These are phyloP conservation scores for Lactarius pseudohatsudake DNA, from an alignment of 768 basidiomycete genomes.

Conservation along the genomic window DNA sequence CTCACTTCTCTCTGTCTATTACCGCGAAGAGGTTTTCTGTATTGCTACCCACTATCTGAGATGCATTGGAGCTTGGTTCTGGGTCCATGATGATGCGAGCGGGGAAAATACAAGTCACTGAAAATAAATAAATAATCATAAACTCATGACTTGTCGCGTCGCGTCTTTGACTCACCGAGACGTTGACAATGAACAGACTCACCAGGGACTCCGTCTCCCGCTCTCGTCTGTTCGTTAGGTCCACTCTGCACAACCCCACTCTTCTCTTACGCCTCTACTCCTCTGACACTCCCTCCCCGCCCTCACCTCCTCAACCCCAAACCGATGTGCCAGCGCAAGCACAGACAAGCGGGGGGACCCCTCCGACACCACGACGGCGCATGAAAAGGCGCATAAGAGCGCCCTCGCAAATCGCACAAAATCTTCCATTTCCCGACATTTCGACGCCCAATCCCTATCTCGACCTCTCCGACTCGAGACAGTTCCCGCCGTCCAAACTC, in stretches of 20 bases:
- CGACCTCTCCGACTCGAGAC: constrained; percentile 12
- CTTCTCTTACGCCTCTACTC: constrained; percentile 24
- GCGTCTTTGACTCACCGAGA: neutral
- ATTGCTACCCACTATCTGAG: constrained; percentile 49
- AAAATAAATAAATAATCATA: constrained; percentile 14
- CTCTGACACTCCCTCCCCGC: constrained; percentile 12
- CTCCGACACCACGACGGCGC: constrained; percentile 1
- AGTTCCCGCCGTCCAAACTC: constrained; percentile 52
- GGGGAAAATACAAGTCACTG: neutral
- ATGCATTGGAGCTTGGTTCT: constrained; percentile 42
- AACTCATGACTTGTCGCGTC: neutral
- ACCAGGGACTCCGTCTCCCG: constrained; percentile 12
- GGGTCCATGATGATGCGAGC: constrained; percentile 13
- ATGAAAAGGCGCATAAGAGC: constrained; percentile 20
- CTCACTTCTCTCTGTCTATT: constrained; percentile 63
- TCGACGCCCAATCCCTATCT: constrained; percentile 21
- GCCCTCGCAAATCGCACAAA: constrained; percentile 1
- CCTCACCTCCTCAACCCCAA: constrained; percentile 1
- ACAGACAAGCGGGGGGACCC: constrained; percentile 1
- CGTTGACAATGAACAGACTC: constrained; percentile 34
- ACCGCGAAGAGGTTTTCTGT: constrained; percentile 54
- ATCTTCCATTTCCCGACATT: constrained; percentile 40
- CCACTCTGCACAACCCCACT: neutral
- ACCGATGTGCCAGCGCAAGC: neutral
- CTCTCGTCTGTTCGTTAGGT: constrained; percentile 15